Percentiles rank a stretch among this genome's conserved stretches.
Evolutionary conservation across 2,329 filamentous ascomycete species (phyloP).

Genomic region (Bipolaris cookei): DNA sequence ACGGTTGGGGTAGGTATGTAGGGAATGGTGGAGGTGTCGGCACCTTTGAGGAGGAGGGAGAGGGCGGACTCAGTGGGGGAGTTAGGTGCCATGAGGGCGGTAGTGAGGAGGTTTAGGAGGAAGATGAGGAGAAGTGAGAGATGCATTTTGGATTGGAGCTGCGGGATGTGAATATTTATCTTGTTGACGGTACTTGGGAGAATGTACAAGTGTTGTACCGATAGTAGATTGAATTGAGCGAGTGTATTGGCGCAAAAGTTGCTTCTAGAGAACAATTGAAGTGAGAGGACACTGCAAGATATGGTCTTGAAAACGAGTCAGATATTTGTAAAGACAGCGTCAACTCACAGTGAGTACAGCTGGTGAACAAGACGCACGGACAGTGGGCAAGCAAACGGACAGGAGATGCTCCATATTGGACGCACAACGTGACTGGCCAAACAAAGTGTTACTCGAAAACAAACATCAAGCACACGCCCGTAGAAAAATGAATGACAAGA

Average conservation of each 20-base stretch:
- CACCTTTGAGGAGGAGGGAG: neutral
- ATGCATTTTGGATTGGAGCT: neutral
- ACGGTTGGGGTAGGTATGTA: neutral
- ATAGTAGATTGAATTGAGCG: neutral
- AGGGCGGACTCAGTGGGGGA: neutral
- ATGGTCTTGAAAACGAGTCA: neutral
- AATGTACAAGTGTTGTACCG: neutral
- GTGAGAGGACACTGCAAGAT: neutral
- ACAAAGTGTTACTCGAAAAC: neutral
- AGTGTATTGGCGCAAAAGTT: neutral
- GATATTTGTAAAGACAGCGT: neutral
- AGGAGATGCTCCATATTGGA: neutral
- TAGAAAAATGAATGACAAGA: neutral
- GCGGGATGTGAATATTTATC: neutral
- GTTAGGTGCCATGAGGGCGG: neutral
- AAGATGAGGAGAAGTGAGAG: neutral
- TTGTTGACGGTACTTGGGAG: neutral
- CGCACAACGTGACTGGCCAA: neutral
- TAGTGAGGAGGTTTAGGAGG: neutral
- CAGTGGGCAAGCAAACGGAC: slow-evolving; percentile 5
- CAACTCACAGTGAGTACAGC: neutral
- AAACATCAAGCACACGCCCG: neutral
- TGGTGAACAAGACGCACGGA: neutral
- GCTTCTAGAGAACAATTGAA: neutral
- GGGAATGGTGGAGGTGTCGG: neutral